A percentile compares a stretch with the other conserved stretches of the same genome.
Conservation (phyloP, 192 early-diverging fungal species). For the Mycoemilia scoparia region DNA sequence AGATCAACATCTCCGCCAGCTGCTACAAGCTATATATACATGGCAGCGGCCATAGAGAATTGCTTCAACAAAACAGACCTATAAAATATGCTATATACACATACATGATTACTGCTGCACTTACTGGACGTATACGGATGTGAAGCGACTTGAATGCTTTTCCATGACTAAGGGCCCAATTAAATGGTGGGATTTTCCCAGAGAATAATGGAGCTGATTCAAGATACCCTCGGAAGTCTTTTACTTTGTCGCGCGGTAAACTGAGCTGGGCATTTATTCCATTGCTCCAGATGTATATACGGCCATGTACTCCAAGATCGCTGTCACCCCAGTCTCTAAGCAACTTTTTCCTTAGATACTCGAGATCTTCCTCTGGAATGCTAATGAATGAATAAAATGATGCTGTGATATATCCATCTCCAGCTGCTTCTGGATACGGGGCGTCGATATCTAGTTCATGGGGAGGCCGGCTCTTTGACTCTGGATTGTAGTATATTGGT, state of each 20-base stretch:
- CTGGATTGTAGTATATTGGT: slow-evolving; percentile 4
- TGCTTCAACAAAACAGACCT: not conserved
- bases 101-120: not conserved
- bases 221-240: slow-evolving; percentile 33
- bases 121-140: slow-evolving; percentile 34
- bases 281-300: slow-evolving; percentile 53
- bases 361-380: slow-evolving; percentile 1
- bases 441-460: slow-evolving; percentile 16
- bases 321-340: slow-evolving; percentile 16
- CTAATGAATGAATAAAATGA: slow-evolving; percentile 28
- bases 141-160: slow-evolving; percentile 43
- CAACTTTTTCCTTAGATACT: slow-evolving; percentile 7
- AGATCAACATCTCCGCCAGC: slow-evolving; percentile 31
- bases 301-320: slow-evolving; percentile 39
- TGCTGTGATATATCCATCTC: slow-evolving; percentile 15
- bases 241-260: slow-evolving; percentile 33
- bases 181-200: slow-evolving; percentile 28
- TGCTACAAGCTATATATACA: slow-evolving; percentile 44
- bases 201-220: slow-evolving; percentile 12
- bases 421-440: slow-evolving; percentile 11
- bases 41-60: not conserved
- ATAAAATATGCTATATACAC: not conserved
- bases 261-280: slow-evolving; percentile 71
- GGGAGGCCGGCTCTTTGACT: not conserved
- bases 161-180: slow-evolving; percentile 42